A percentile compares a stretch with the other conserved stretches of the same genome.
These are phyloP conservation scores for Wallacemonas collosoma DNA, from an alignment of 208 protist genomes.

Conservation along the genomic window DNA sequence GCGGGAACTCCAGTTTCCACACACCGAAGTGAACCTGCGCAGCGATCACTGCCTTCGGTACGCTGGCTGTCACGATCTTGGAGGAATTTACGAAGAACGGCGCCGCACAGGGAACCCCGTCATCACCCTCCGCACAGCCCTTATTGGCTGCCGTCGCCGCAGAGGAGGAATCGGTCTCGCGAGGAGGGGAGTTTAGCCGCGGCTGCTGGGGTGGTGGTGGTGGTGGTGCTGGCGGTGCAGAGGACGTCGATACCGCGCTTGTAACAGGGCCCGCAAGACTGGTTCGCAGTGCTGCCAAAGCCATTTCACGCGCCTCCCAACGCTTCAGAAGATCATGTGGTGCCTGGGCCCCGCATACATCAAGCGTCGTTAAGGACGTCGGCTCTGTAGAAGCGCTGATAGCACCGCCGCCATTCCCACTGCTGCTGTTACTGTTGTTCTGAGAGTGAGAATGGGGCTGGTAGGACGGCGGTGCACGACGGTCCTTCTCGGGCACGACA, in stretches of 20 bases:
- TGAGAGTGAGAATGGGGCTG: background rate
- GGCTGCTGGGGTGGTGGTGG: background rate
- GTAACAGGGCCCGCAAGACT: background rate
- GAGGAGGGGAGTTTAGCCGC: background rate
- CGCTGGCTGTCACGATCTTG: slow-evolving; percentile 19
- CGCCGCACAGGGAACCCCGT: background rate
- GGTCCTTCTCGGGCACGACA: slow-evolving; percentile 52
- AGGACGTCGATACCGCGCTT: slow-evolving; percentile 4
- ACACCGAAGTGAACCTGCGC: slow-evolving; percentile 55
- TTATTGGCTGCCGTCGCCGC: background rate
- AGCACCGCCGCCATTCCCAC: background rate
- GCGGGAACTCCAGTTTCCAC: slow-evolving; percentile 47
- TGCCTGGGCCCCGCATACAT: slow-evolving; percentile 61
- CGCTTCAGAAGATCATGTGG: slow-evolving; percentile 52
- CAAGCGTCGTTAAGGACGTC: slow-evolving; percentile 28
- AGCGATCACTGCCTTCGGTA: slow-evolving; percentile 41
- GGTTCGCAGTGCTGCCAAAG: slow-evolving; percentile 21
- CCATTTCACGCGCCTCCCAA: slow-evolving; percentile 49
- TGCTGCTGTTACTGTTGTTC: background rate
- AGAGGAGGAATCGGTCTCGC: background rate
- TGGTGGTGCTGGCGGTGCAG: background rate
- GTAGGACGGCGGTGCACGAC: slow-evolving; percentile 12
- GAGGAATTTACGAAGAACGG: slow-evolving; percentile 27
- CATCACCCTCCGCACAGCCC: background rate
- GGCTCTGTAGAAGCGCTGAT: slow-evolving; percentile 7